Evolutionary conservation across 495 filamentous ascomycete genomes (phyloP).

Genomic region (Xylaria acuta): DNA sequence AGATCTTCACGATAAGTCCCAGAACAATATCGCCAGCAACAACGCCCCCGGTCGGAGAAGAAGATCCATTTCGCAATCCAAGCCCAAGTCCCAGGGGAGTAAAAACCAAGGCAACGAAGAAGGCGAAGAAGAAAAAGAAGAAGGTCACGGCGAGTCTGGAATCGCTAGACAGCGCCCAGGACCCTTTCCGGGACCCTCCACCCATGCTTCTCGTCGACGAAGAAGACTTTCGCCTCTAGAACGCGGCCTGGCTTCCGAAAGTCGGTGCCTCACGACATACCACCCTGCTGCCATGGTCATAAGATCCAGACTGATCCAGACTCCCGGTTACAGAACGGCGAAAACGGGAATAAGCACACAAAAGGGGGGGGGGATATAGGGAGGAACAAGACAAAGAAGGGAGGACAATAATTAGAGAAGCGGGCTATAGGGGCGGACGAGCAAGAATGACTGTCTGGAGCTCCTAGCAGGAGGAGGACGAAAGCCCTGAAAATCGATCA

Average conservation of each 20-base stretch:
- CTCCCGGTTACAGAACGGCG: neutral
- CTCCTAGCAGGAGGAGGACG: neutral
- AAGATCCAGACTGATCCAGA: neutral
- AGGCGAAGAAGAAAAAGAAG: neutral
- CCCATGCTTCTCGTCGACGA: conserved; percentile 21
- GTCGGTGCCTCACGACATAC: neutral
- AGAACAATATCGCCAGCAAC: neutral
- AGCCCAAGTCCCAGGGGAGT: neutral
- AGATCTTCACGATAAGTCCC: neutral
- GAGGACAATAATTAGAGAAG: neutral
- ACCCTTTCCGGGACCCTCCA: conserved; percentile 21
- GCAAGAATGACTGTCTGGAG: neutral
- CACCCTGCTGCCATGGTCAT: neutral
- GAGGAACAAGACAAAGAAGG: neutral
- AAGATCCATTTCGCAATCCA: conserved; percentile 16
- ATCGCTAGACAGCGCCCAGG: conserved; percentile 1
- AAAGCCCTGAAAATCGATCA: neutral
- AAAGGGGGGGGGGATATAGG: too few species aligned
- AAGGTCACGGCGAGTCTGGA: conserved; percentile 4
- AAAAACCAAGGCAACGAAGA: neutral
- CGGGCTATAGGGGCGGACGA: neutral
- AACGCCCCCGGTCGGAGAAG: neutral
- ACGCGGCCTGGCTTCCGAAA: neutral
- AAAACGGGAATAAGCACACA: neutral
- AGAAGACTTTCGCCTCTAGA: conserved; percentile 17